phyloP scores from a whole-genome alignment of 2,329 filamentous ascomycete genomes.

The Penicillium thymicola region DNA sequence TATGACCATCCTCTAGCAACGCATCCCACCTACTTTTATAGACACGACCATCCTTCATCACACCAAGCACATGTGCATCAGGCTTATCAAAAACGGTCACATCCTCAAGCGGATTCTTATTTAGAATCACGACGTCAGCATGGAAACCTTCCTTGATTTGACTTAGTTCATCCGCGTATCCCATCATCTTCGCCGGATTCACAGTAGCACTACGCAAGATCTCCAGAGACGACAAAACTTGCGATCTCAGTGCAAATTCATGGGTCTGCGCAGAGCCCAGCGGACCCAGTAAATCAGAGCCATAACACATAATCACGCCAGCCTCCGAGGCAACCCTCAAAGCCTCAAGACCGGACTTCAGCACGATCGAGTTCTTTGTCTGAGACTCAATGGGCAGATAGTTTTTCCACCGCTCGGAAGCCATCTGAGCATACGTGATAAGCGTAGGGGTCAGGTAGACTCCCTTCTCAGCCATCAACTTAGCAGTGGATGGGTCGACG shows the following conservation, averaged over 20 bases:
- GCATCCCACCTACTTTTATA: conserved; percentile 32
- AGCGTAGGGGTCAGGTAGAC: conserved; percentile 54
- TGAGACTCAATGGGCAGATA: conserved; percentile 35
- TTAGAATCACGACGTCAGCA: conserved; percentile 53
- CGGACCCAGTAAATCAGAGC: conserved; percentile 53
- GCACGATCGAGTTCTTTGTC: conserved; percentile 50
- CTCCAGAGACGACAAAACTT: conserved; percentile 42
- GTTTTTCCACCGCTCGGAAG: conserved; percentile 35
- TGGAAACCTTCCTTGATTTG: conserved; percentile 50
- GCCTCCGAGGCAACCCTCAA: conserved; percentile 50
- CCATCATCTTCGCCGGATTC: conserved; percentile 51
- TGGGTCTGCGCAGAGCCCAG: conserved; percentile 47
- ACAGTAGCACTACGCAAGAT: conserved; percentile 51
- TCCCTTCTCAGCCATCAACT: conserved; percentile 49
- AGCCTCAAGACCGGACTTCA: conserved; percentile 46
- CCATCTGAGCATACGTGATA: conserved; percentile 51
- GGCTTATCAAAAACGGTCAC: conserved; percentile 49
- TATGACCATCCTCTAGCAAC: conserved; percentile 20
- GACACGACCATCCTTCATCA: conserved; percentile 56
- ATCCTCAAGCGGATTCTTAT: conserved; percentile 54
- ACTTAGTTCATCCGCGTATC: conserved; percentile 48
- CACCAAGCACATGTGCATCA: conserved; percentile 48
- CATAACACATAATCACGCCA: conserved; percentile 55
- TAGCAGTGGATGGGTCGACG: conserved; percentile 43
- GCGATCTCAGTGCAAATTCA: conserved; percentile 47